Evolutionary conservation across 129 eudicot species (phyloP), one percentile per base, ranked within the genome.

Genomic region (Escallonia rubra): DNA sequence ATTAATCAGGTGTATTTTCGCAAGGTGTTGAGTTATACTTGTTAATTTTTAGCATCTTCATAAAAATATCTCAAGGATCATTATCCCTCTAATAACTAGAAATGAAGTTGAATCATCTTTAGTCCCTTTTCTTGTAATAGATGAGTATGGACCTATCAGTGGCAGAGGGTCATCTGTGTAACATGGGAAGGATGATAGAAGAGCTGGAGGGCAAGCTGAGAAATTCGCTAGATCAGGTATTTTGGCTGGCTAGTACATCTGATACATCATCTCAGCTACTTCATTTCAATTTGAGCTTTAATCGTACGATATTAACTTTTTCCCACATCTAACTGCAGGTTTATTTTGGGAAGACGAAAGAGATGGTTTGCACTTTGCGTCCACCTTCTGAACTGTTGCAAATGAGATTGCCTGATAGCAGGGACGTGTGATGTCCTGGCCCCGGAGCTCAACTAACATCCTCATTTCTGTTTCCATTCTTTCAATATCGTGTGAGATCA

Each of bases 151-250:
- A 90, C 65, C 88, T 94, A n/a, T 68, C 81, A 44, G 82, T 89
- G 40, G 85, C 84, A 70, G 99, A 94, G 69, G 97, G 97, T 58
- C 99, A 94, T 70, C 77, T 94, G n/a, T 90, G 92, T 63, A 94
- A 89, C 71, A 94, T 94, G 99, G 99, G 99, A 45, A 94, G 78
- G 77, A 94, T 94, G 99, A 90, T 94, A 13, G 99, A 94, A 78
- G 99, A 94, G 78, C 59, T 94, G 83, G 99, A 94, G 75, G 85
- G 99, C 72, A 94, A 94, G 63, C 82, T 94, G 76, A 85, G 99
- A 74, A 86, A 94, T 74, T 92, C 96, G 5, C 71, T 94, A 56
- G 99, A 94, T 62, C 99, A 94, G 99, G 99, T 94, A 80, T 57
- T 4, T 34, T 67, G 43, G 34, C 44, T 43, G 34, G 34, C 34